Conservation (phyloP, 768 basidiomycete species). For the Clitopilus hobsonii region DNA sequence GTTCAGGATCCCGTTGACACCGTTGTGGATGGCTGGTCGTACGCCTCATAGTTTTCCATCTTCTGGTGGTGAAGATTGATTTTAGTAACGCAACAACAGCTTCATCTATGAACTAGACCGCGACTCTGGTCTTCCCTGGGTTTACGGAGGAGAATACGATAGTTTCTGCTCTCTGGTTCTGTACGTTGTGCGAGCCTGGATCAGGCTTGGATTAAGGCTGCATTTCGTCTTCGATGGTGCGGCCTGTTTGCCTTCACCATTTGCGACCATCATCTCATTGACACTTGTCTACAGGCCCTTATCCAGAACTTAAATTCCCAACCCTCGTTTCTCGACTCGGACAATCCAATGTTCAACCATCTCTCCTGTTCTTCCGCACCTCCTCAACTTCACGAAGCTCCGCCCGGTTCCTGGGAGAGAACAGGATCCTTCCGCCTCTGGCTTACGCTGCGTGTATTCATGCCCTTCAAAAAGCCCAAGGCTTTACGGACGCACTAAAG, state of each 20-base stretch:
- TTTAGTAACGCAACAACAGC: constrained; percentile 27
- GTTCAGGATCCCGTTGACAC: constrained; percentile 35
- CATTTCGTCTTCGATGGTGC: constrained; percentile 84
- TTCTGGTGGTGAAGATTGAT: neutral
- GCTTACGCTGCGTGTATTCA: constrained; percentile 53
- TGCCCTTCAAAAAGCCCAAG: constrained; percentile 38
- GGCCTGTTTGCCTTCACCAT: constrained; percentile 12
- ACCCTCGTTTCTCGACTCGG: constrained; percentile 58
- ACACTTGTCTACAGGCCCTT: constrained; percentile 45
- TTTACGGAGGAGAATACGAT: constrained; percentile 78
- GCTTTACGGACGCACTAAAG: constrained; percentile 33
- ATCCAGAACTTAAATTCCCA: constrained; percentile 67
- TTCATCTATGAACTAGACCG: constrained; percentile 71
- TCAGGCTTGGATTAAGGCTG: constrained; percentile 56
- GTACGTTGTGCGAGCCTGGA: constrained; percentile 61
- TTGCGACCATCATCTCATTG: constrained; percentile 7
- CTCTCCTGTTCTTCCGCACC: constrained; percentile 77
- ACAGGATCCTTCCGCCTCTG: constrained; percentile 72
- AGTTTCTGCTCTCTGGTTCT: constrained; percentile 47
- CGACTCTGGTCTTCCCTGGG: constrained; percentile 68
- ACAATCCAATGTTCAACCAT: constrained; percentile 54
- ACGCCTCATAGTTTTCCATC: constrained; percentile 31
- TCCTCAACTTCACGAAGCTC: constrained; percentile 59
- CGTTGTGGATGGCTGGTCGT: constrained; percentile 88
- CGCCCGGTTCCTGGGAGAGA: constrained; percentile 66